phyloP scores from a whole-genome alignment of 768 basidiomycete genomes.

The Strobilomyces confusus region DNA sequence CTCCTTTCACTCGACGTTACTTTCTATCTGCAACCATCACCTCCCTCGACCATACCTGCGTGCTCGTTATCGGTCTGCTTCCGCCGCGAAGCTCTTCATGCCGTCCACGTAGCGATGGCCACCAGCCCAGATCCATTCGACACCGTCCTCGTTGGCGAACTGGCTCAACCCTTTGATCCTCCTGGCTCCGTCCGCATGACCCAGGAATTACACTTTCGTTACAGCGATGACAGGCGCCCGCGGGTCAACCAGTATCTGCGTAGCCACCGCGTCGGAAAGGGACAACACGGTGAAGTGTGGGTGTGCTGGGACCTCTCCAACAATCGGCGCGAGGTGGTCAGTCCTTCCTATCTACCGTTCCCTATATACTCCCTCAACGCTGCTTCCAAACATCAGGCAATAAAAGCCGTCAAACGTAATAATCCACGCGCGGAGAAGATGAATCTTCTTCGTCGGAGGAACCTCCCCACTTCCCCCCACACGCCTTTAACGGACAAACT shows the following conservation, averaged over 20 bases:
- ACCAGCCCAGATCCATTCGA: slow-evolving; percentile 23
- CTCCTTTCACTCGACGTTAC: slow-evolving; percentile 15
- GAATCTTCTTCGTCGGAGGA: slow-evolving; percentile 46
- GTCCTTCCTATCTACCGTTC: slow-evolving; percentile 20
- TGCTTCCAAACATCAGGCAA: slow-evolving; percentile 48
- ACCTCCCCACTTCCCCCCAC: slow-evolving; percentile 41
- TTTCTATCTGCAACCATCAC: slow-evolving; percentile 21
- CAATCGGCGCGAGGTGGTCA: slow-evolving; percentile 47
- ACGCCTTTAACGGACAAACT: slow-evolving; percentile 63
- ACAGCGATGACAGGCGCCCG: slow-evolving; percentile 37
- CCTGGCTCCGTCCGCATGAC: slow-evolving; percentile 50
- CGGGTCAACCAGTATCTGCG: slow-evolving; percentile 88
- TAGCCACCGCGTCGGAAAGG: slow-evolving; percentile 71
- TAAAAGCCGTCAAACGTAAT: slow-evolving; percentile 73
- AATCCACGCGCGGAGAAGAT: slow-evolving; percentile 69
- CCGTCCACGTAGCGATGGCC: slow-evolving; percentile 24
- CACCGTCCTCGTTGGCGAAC: slow-evolving; percentile 34
- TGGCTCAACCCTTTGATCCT: slow-evolving; percentile 35
- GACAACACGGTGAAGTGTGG: slow-evolving; percentile 89
- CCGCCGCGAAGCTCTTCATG: slow-evolving; percentile 22
- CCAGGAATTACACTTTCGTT: slow-evolving; percentile 37
- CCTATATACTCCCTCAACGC: slow-evolving; percentile 2
- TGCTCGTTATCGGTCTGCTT: slow-evolving; percentile 10
- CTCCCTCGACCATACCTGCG: slow-evolving; percentile 21
- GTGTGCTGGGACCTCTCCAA: slow-evolving; percentile 54